Conservation (phyloP, 345 rosid species). For the Punica granatum region DNA sequence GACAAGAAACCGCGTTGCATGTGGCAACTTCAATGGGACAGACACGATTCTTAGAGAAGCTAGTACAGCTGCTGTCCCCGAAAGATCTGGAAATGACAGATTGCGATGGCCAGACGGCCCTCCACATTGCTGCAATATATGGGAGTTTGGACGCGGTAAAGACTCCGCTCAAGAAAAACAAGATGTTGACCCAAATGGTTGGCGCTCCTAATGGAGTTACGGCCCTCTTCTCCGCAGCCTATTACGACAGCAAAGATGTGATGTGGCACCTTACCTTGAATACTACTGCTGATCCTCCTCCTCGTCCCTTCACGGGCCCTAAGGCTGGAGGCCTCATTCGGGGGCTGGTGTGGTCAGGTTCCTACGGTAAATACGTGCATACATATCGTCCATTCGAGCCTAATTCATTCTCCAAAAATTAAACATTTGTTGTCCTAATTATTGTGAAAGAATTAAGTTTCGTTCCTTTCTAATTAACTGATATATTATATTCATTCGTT, state of each 20-base stretch:
- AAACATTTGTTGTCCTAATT: no score
- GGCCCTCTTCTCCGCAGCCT: slow-evolving; percentile 3
- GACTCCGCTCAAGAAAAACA: slow-evolving; percentile 1
- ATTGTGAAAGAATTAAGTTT: no score
- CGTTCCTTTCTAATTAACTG: no score
- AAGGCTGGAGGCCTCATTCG: neutral
- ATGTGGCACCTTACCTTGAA: slow-evolving; percentile 1
- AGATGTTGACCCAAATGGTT: neutral
- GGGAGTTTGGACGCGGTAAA: slow-evolving; percentile 6
- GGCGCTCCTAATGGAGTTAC: neutral
- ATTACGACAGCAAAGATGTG: neutral
- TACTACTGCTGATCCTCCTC: neutral
- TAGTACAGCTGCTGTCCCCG: neutral
- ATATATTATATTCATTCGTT: no score
- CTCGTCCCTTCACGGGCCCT: slow-evolving; percentile 3
- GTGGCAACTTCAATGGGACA: neutral
- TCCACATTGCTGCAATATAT: slow-evolving; percentile 13
- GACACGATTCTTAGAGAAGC: slow-evolving; percentile 2
- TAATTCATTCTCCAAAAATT: no score
- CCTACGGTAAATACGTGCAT: slow-evolving; percentile 2
- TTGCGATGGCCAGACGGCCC: neutral
- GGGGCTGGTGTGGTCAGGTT: neutral
- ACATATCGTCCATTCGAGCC: neutral
- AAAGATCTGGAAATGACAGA: neutral
- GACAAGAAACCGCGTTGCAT: slow-evolving; percentile 5